Base-by-base conservation (phyloP, 495 filamentous ascomycete genomes). In the Echria macrotheca region DNA sequence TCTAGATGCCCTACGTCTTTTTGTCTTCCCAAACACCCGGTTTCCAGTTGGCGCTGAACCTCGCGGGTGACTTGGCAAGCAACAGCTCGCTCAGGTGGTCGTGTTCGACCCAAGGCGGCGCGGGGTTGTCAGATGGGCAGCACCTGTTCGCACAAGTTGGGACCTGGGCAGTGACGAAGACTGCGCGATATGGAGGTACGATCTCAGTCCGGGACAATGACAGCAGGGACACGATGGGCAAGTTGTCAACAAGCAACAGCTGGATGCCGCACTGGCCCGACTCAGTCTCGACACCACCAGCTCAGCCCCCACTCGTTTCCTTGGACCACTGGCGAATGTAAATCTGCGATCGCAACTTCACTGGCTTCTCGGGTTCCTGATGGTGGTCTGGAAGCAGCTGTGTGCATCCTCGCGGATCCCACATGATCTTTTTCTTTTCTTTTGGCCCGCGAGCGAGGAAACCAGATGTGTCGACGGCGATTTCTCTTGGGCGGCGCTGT, bases 391-490 rank as follows among this genome's bases (percentile, higher is more conserved):
- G 33, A 23, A 33, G 45, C 18, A 37, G 41, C 11, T 41, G 53
- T 14, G 44, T 35, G 36, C 44, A 51, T 43, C 38, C 49, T 53
- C 47, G 56, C 35, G 10, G 15, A 44, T 57, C 33, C 40, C 47
- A 46, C 53, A 55, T 51, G 46, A 32, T 45, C 49, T 47, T 44
- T 46, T 48, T 44, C 33, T 40, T 52, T 53, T 41, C 29, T 42
- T 50, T 35, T 41, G 26, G 14, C n/a, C 17, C 33, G 35, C 25
- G 24, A 24, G 36, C 12, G 35, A 15, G 17, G 31, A 28, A 42
- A 17, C 26, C 35, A 21, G 44, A 23, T 18, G 29, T n/a, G 18
- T 40, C 26, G 28, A 48, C 33, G 17, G 32, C 12, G 38, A 11
- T 17, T 41, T 21, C 18, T 21, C 10, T 11, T 41, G 46, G 5